phyloP scores from a whole-genome alignment of 2,329 filamentous ascomycete genomes.

The Ascochyta rabiei region DNA sequence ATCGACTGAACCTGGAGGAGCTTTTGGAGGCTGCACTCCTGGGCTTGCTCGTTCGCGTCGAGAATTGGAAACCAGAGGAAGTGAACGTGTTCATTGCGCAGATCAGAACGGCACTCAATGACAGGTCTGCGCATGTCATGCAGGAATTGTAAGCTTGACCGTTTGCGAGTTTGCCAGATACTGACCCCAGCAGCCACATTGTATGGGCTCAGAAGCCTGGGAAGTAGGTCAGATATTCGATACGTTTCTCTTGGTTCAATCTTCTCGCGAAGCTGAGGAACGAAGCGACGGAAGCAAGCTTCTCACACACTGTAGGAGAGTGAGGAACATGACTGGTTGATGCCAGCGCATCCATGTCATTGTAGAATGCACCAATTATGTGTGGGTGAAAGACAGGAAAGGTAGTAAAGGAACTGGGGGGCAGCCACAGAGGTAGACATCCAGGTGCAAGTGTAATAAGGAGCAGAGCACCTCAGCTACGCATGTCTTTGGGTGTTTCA shows the following conservation, averaged over 20 bases:
- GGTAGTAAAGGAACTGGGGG: no score
- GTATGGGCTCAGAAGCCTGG: slow-evolving; percentile 8
- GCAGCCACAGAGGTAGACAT: no score
- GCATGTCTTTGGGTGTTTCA: no score
- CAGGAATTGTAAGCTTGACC: slow-evolving; percentile 26
- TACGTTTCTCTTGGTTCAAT: neutral
- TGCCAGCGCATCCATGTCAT: no score
- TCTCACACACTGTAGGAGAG: no score
- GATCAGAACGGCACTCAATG: slow-evolving; percentile 33
- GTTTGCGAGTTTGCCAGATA: neutral
- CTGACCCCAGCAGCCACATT: neutral
- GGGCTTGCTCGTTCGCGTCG: slow-evolving; percentile 23
- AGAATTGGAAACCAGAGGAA: slow-evolving; percentile 51
- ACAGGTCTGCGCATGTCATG: slow-evolving; percentile 30
- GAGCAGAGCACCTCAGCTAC: no score
- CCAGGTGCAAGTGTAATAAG: no score
- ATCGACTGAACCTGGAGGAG: slow-evolving; percentile 6
- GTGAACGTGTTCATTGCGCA: slow-evolving; percentile 49
- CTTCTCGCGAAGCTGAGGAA: no score
- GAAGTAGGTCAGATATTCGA: neutral
- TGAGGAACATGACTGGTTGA: no score
- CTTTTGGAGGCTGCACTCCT: slow-evolving; percentile 8
- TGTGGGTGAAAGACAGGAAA: no score
- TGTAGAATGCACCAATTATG: no score
- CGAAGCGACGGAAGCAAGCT: no score